Conservation (phyloP, 1,139 yeast species). For the Candida glucosophila region DNA sequence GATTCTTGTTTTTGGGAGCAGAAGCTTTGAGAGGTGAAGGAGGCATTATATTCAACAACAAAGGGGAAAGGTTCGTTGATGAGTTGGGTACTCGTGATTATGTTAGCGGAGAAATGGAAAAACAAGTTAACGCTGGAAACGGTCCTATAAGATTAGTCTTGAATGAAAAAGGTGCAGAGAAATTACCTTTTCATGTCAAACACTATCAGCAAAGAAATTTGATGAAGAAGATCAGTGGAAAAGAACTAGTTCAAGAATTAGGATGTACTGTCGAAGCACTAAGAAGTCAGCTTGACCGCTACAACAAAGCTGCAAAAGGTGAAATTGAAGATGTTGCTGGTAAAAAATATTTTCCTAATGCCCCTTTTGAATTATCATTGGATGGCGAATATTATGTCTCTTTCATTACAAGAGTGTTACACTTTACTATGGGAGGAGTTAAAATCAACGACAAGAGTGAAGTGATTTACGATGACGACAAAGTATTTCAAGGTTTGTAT, state of each 20-base stretch:
- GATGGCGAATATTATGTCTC: conserved; percentile 38
- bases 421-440: conserved; percentile 84
- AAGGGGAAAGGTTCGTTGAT: conserved; percentile 63
- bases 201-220: conserved; percentile 62
- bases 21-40: conserved; percentile 76
- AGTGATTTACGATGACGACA: conserved; percentile 36
- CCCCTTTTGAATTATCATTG: conserved; percentile 30
- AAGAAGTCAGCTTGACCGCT: conserved; percentile 28
- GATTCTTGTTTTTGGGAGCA: conserved; percentile 66
- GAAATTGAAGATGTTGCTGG: conserved; percentile 38
- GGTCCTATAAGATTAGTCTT: conserved; percentile 46
- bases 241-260: conserved; percentile 39
- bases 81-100: conserved; percentile 65
- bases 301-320: conserved; percentile 40
- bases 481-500: conserved; percentile 49
- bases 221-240: conserved; percentile 44
- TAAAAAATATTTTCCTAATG: conserved; percentile 42
- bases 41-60: conserved; percentile 54
- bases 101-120: conserved; percentile 54
- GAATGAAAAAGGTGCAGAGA: conserved; percentile 33
- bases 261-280: conserved; percentile 24
- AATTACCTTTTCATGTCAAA: conserved; percentile 49
- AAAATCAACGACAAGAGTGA: conserved; percentile 52
- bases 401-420: conserved; percentile 65
- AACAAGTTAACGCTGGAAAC: conserved; percentile 33